phyloP scores from a whole-genome alignment of 2,329 filamentous ascomycete species.

The Macroventuria anomochaeta region DNA sequence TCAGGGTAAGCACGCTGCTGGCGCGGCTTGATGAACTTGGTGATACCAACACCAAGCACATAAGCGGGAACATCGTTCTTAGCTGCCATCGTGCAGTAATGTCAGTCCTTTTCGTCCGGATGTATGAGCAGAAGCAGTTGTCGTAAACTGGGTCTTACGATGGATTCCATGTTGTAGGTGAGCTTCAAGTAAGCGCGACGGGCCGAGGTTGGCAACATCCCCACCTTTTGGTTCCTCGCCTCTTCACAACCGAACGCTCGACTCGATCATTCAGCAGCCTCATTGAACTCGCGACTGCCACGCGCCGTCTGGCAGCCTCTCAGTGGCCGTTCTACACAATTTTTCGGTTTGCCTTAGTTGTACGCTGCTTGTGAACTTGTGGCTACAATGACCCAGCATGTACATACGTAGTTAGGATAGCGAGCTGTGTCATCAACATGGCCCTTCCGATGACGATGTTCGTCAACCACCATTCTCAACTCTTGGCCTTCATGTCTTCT shows the following conservation, averaged over 20 bases:
- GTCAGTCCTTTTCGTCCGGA: background rate
- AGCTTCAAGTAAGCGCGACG: slow-evolving; percentile 5
- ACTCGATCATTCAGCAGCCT: background rate
- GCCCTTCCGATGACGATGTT: background rate
- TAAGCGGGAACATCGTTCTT: slow-evolving; percentile 63
- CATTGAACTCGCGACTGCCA: background rate
- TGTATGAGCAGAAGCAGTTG: background rate
- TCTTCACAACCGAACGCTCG: slow-evolving; percentile 1
- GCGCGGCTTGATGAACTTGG: slow-evolving; percentile 96
- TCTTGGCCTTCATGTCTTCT: background rate
- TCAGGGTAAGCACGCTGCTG: slow-evolving; percentile 93
- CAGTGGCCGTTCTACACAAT: no score
- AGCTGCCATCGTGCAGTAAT: slow-evolving; percentile 28
- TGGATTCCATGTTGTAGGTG: background rate
- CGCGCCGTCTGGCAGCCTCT: background rate
- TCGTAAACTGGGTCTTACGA: background rate
- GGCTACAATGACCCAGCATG: background rate
- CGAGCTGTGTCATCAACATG: background rate
- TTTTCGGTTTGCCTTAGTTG: no score
- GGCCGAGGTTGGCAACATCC: slow-evolving; percentile 17
- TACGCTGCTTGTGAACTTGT: no score
- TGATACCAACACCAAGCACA: slow-evolving; percentile 95
- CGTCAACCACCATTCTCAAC: background rate
- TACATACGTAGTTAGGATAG: background rate
- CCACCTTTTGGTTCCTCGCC: slow-evolving; percentile 7